Conservation (phyloP, 352 stramenopile species). For the Globisporangium rhizosaccharum region DNA sequence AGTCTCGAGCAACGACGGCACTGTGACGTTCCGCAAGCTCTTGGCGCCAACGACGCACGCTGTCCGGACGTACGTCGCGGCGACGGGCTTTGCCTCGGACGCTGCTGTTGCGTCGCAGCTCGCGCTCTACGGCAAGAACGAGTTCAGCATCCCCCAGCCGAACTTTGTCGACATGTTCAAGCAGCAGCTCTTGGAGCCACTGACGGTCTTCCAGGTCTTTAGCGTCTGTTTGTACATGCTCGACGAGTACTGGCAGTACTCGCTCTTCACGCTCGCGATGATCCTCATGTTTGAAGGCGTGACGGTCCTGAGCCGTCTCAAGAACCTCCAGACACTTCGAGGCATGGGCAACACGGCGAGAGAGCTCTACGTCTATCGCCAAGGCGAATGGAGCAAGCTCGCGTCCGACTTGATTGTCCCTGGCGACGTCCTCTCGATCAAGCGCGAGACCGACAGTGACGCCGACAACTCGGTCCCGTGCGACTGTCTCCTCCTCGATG, state of each 20-base stretch:
- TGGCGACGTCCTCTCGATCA: slow-evolving; percentile 92
- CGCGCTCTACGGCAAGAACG: slow-evolving; percentile 87
- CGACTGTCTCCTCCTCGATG: slow-evolving; percentile 94
- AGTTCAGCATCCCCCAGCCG: slow-evolving; percentile 93
- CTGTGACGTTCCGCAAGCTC: slow-evolving; percentile 76
- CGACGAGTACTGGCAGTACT: slow-evolving; percentile 99
- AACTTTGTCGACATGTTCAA: slow-evolving; percentile 95
- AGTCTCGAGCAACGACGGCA: slow-evolving; percentile 15
- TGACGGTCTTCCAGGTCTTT: slow-evolving; percentile 99
- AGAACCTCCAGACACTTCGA: slow-evolving; percentile 93
- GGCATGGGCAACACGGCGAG: slow-evolving; percentile 88
- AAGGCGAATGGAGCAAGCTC: slow-evolving; percentile 78
- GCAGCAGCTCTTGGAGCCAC: slow-evolving; percentile 96
- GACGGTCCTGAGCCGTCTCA: slow-evolving; percentile 93
- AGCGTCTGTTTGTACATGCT: slow-evolving; percentile 98
- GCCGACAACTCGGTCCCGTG: slow-evolving; percentile 89
- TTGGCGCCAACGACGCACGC: slow-evolving; percentile 55
- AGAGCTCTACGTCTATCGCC: slow-evolving; percentile 89
- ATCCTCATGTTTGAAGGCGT: slow-evolving; percentile 98
- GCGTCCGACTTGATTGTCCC: slow-evolving; percentile 88
- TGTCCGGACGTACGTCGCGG: slow-evolving; percentile 60
- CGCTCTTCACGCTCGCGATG: slow-evolving; percentile 97
- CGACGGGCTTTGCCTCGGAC: slow-evolving; percentile 42
- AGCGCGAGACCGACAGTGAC: slow-evolving; percentile 76
- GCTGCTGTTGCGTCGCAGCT: slow-evolving; percentile 35